Evolutionary conservation across 768 basidiomycete genomes (phyloP).

Genomic region (Crassisporium funariophilum): DNA sequence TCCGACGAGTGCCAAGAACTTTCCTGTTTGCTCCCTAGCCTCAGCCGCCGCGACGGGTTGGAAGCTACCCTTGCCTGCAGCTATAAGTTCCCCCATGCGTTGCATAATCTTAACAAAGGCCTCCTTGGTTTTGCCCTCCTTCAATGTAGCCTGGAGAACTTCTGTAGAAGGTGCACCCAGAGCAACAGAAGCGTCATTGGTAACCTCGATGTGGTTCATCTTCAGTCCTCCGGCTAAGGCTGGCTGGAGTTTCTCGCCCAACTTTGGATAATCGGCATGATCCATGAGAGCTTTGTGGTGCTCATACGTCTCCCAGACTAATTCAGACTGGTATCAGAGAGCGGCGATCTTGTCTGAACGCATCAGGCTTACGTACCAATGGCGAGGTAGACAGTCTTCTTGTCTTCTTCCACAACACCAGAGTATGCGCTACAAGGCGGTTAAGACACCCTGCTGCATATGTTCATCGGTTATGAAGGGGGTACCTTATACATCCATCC

Average conservation of each 20-base stretch:
- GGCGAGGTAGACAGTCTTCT: conserved; percentile 11
- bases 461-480: not conserved
- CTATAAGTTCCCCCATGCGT: not conserved
- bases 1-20: conserved; percentile 13
- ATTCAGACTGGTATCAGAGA: not conserved
- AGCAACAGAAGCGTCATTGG: conserved; percentile 6
- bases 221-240: not conserved
- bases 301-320: conserved; percentile 19
- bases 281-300: conserved; percentile 16
- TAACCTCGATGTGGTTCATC: conserved; percentile 12
- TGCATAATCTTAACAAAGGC: conserved; percentile 1
- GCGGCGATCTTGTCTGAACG: too few relatives aligned
- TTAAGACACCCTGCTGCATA: not conserved
- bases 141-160: conserved; percentile 10
- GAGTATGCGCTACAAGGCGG: conserved; percentile 13
- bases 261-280: conserved; percentile 9
- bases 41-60: conserved; percentile 11
- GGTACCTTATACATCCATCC: conserved; percentile 24
- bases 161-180: conserved; percentile 13
- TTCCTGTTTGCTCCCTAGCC: conserved; percentile 12
- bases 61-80: conserved; percentile 2
- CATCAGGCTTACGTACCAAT: too few relatives aligned
- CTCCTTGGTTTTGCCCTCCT: conserved; percentile 14
- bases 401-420: conserved; percentile 18
- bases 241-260: not conserved